phyloP scores from a whole-genome alignment of 148 eudicot species.

The Nyssa sinensis region DNA sequence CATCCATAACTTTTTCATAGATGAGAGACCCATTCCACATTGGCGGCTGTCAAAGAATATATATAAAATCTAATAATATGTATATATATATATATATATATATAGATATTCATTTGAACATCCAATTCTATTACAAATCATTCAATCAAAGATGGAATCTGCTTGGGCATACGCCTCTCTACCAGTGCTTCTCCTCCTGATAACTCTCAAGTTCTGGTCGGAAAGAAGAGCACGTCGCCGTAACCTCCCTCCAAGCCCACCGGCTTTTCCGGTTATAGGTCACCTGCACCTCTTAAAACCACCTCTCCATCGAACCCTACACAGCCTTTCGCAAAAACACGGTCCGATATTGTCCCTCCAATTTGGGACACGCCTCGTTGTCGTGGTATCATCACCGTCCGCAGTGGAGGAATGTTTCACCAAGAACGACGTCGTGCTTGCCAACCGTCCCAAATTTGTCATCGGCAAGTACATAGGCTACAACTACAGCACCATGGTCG shows the following conservation, averaged over 20 bases:
- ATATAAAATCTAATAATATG: too few relatives aligned
- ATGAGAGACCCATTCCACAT: too few relatives aligned
- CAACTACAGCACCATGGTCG: constrained; percentile 26
- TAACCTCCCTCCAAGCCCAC: constrained; percentile 32
- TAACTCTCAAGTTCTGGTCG: not conserved
- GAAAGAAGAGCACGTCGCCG: not conserved
- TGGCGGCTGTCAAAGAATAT: too few relatives aligned
- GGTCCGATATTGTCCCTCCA: constrained; percentile 36
- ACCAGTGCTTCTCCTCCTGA: not conserved
- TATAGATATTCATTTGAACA: too few relatives aligned
- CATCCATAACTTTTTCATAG: too few relatives aligned
- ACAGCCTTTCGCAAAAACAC: constrained; percentile 8
- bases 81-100: too few relatives aligned
- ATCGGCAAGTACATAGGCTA: constrained; percentile 34
- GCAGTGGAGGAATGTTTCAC: constrained; percentile 47
- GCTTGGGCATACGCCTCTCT: not conserved
- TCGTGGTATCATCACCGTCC: constrained; percentile 37
- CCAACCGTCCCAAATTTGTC: constrained; percentile 37
- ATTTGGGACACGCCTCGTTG: constrained; percentile 32
- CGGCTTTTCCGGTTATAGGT: constrained; percentile 18
- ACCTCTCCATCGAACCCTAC: constrained; percentile 21
- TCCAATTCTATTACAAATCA: too few relatives aligned
- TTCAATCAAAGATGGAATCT: not conserved
- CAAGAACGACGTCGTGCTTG: constrained; percentile 38
- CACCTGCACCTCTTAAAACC: constrained; percentile 30